Percentiles rank a stretch among this genome's conserved stretches.
Evolutionary conservation across 352 stramenopile species (phyloP).

Genomic region (Blastocystis sp.): DNA sequence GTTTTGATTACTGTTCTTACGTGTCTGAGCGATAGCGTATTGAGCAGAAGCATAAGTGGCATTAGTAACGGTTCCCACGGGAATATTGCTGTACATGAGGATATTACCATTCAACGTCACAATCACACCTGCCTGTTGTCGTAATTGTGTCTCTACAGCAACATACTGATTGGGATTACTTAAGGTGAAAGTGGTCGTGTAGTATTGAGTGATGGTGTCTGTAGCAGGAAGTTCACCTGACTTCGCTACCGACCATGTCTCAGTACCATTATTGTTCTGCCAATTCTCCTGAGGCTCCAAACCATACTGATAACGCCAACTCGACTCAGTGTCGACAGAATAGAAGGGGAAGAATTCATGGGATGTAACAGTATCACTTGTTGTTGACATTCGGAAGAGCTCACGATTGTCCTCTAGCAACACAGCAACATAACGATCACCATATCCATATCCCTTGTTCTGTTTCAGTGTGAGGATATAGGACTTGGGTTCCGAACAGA

Average conservation of each 20-base stretch:
- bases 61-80: neutral
- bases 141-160: conserved; percentile 37
- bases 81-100: conserved; percentile 14
- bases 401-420: conserved; percentile 30
- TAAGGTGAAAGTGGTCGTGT: conserved; percentile 53
- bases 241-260: conserved; percentile 3
- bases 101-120: conserved; percentile 24
- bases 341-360: conserved; percentile 47
- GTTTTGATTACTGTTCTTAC: conserved; percentile 13
- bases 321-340: neutral
- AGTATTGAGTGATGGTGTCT: conserved; percentile 63
- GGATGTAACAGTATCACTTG: neutral
- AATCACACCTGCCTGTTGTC: conserved; percentile 31
- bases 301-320: conserved; percentile 37
- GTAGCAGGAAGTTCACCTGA: conserved; percentile 43
- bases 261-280: conserved; percentile 54
- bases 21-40: conserved; percentile 42
- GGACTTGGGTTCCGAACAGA: neutral
- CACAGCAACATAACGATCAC: neutral
- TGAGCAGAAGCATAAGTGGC: conserved; percentile 21
- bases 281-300: conserved; percentile 27
- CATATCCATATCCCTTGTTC: neutral
- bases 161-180: neutral
- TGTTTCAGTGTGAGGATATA: neutral
- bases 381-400: conserved; percentile 3